Conservation (phyloP, 2,329 filamentous ascomycete species). For the Aspergillus aculeatinus region DNA sequence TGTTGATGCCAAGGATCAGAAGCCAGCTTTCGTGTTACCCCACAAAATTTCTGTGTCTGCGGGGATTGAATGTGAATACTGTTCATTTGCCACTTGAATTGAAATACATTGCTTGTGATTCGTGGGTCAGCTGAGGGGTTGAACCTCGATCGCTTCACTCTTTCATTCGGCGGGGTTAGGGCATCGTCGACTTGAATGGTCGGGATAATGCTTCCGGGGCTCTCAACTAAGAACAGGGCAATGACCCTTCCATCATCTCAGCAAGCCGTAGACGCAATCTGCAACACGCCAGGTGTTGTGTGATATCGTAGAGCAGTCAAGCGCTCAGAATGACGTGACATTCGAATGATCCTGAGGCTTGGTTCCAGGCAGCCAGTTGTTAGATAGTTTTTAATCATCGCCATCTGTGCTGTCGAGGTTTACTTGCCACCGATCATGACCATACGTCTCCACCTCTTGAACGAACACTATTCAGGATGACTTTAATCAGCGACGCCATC, state of each 20-base stretch:
- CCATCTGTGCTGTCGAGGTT: background rate
- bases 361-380: too few species aligned
- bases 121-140: background rate
- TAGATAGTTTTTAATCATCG: background rate
- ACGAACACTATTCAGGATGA: background rate
- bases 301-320: background rate
- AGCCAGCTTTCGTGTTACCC: background rate
- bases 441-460: background rate
- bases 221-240: background rate
- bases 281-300: too few species aligned
- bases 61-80: background rate
- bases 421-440: background rate
- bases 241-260: background rate
- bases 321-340: background rate
- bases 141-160: background rate
- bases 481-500: constrained; percentile 34
- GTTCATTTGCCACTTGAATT: background rate
- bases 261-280: background rate
- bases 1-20: background rate
- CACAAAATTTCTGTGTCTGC: background rate
- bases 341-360: background rate
- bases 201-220: background rate
- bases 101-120: background rate
- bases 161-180: background rate
- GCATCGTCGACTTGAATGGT: background rate